Evolutionary conservation across 805 yeast species (phyloP), one percentile per base, ranked within the genome.

Genomic region (Pichia manshurica): DNA sequence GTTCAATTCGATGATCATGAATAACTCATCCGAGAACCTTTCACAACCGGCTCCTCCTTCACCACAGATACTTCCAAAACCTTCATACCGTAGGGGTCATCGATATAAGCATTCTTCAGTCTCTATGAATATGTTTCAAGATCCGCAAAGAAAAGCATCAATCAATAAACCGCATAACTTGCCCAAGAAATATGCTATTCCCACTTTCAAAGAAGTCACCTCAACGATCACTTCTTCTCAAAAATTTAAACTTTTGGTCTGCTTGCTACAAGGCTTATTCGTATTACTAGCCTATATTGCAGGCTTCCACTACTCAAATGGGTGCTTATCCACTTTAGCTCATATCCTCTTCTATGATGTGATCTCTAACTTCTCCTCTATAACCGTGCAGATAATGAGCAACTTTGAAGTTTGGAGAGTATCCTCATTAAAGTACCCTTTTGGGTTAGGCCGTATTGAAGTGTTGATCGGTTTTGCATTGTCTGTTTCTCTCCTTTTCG

Each of bases 81-180:
- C 88, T 1, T 81, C 85, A 0, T 87, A 81, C 57, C 81, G 99
- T 71, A 81, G 90, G 56, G 99, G 99, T 6, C 99, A 91, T 65
- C 77, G 91, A 56, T 91, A 91, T 63, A 91, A 91, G 63, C 98
- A 91, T 65, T 89, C 97, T 3, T 89, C 96, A 8, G 96, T 91
- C 5, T 88, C 96, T 5, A 85, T 91, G 93, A 90, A 91, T 64
- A 76, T 91, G 62, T 91, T 93, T 63, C 96, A 87, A 64, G 97
- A 91, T 60, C 41, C 42, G 10, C 40, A 39, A n/a, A 15, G 45
- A n/a, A 21, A 39, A 6, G 96, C 97, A 1, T 84, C 89, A 15
- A 78, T 73, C 36, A 72, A 82, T 33, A 81, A 84, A 4, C 84
- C 89, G 0, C 66, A 72, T 32, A 72, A 79, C 37, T 68, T 81